Base-by-base conservation (phyloP, 2,329 filamentous ascomycete genomes). In the Nannizziopsis arthrosporioides region DNA sequence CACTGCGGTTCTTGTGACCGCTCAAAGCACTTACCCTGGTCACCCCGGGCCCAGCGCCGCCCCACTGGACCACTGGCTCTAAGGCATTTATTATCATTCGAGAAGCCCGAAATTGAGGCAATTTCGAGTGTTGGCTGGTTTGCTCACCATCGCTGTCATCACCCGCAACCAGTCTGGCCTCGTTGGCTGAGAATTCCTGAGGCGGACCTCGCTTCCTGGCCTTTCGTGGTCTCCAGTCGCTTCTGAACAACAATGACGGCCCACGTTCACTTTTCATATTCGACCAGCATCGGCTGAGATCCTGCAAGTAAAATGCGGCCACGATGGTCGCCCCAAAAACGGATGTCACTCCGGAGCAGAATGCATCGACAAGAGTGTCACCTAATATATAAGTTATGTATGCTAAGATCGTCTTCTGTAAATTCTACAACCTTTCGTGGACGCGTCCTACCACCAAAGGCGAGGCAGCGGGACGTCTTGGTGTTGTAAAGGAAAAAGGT, bases 301-400 rank as follows among this genome's bases (percentile, higher is more conserved):
- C 34, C 40, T 39, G 46, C 46, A 44, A 48, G 46, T 48, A 43
- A 39, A 40, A 48, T 30, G 40, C 17, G 39, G 46, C 46, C 46
- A 48, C 46, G 46, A 48, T 15, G 34, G 32, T 34, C 15, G 7
- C 31, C 35, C 18, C 27, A 32, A 27, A 34, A 30, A 19, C 38
- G 38, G 44, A 17, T 15, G 17, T 32, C 11, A 11, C 31, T 41
- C 38, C 38, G 31, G 34, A 38, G n/a, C 45, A 47, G 30, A 47
- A 15, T 30, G 30, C 36, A 46, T 46, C 32, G 34, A 38, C n/a
- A n/a, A 19, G 31, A 32, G 8, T 36, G 44, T 37, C 38, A 42
- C 27, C 45, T 22, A 37, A 5, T 8, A 15, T 14, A 38, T 15
- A 11, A 36, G 22, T 27, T 27, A 27, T 27, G 22, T 27, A 27